phyloP scores from a whole-genome alignment of 2,329 filamentous ascomycete species.

The Trichoderma sp. region DNA sequence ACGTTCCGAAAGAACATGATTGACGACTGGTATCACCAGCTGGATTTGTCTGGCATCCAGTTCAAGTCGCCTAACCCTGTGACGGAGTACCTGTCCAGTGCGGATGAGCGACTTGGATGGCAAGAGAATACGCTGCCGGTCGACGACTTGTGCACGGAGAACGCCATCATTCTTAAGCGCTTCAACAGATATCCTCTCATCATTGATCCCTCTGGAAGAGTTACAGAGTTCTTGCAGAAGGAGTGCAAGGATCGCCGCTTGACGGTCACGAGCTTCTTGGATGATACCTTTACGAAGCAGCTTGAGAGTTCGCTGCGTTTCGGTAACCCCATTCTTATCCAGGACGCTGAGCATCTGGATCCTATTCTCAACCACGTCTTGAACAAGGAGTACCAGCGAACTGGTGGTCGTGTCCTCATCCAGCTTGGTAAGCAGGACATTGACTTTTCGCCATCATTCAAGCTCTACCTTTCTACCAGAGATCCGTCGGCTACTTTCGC shows the following conservation, averaged over 20 bases:
- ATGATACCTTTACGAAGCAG: conserved; percentile 97
- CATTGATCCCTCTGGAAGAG: conserved; percentile 93
- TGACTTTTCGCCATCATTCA: conserved; percentile 96
- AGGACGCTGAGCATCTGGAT: conserved; percentile 95
- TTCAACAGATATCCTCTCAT: conserved; percentile 99
- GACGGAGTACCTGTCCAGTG: conserved; percentile 93
- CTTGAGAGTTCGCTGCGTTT: conserved; percentile 95
- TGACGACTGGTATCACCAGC: conserved; percentile 94
- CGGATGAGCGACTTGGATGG: conserved; percentile 92
- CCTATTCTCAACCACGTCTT: conserved; percentile 97
- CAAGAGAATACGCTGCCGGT: conserved; percentile 91
- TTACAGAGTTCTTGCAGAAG: conserved; percentile 91
- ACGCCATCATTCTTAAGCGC: conserved; percentile 93
- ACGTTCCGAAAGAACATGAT: conserved; percentile 97
- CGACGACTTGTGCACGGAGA: conserved; percentile 97
- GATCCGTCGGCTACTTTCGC: conserved; percentile 95
- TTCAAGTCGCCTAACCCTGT: conserved; percentile 94
- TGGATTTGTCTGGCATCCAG: conserved; percentile 86
- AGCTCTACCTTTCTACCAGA: conserved; percentile 88
- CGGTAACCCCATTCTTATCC: conserved; percentile 96
- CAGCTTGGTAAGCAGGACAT: conserved; percentile 99
- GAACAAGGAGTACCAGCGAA: conserved; percentile 99
- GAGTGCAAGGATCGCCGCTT: conserved; percentile 91
- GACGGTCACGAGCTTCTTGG: conserved; percentile 95
- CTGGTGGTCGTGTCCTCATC: conserved; percentile 94